Evolutionary conservation across 192 early-diverging fungal genomes (phyloP).

Genomic region (Podila horticola): DNA sequence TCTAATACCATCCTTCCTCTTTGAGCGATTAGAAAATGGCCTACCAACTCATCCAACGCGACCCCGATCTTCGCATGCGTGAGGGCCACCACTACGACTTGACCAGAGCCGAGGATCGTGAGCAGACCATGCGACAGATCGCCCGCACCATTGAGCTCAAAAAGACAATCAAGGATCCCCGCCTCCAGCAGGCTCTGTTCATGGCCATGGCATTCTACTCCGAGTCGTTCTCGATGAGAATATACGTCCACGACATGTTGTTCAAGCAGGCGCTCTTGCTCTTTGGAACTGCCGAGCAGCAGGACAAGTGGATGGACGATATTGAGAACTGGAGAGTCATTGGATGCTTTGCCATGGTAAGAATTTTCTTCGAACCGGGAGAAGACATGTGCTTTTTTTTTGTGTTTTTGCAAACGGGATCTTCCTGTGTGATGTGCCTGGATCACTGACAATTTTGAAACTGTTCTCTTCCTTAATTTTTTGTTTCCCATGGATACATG

Average conservation of each 20-base stretch:
- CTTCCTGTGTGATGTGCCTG: not conserved
- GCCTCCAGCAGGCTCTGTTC: conserved; percentile 45
- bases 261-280: conserved; percentile 65
- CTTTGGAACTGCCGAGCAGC: conserved; percentile 68
- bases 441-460: not conserved
- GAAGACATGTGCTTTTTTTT: not conserved
- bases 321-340: conserved; percentile 63
- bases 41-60: conserved; percentile 58
- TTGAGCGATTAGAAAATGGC: conserved; percentile 37
- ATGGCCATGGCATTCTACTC: conserved; percentile 63
- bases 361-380: not conserved
- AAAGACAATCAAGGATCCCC: conserved; percentile 52
- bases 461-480: too few species aligned
- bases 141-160: conserved; percentile 50
- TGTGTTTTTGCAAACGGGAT: too few species aligned
- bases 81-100: conserved; percentile 60
- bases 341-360: conserved; percentile 77
- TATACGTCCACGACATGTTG: conserved; percentile 70
- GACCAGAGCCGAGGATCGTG: conserved; percentile 58
- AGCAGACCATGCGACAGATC: conserved; percentile 70
- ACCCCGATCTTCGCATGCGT: conserved; percentile 63
- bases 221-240: conserved; percentile 67
- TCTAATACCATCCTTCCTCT: not conserved
- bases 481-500: not conserved
- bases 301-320: conserved; percentile 61